Percentiles rank a stretch among this genome's conserved stretches.
Conservation (phyloP, 2,329 filamentous ascomycete species). For the Chrysoporthe puriensis region DNA sequence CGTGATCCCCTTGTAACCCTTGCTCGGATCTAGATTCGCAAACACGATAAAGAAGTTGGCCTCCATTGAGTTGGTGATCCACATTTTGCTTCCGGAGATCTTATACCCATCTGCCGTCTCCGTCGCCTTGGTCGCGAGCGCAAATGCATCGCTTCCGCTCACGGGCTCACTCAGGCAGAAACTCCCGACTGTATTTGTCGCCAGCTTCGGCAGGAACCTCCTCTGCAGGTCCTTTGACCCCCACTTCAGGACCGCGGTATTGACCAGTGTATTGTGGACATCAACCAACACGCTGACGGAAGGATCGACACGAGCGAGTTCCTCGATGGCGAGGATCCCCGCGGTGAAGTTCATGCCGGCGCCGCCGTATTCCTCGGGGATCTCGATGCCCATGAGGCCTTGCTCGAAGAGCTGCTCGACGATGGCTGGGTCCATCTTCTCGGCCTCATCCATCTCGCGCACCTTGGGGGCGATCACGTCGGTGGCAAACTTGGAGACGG, state of each 20-base stretch:
- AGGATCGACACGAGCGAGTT: slow-evolving; percentile 90
- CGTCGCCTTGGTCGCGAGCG: slow-evolving; percentile 85
- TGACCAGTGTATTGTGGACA: slow-evolving; percentile 97
- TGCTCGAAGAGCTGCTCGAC: slow-evolving; percentile 97
- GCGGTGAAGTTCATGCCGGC: slow-evolving; percentile 99
- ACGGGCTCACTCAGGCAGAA: slow-evolving; percentile 93
- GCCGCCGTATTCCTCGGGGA: slow-evolving; percentile 94
- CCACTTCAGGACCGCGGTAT: slow-evolving; percentile 88
- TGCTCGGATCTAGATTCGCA: slow-evolving; percentile 88
- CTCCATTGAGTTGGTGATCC: slow-evolving; percentile 98
- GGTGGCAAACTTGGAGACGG: slow-evolving; percentile 87
- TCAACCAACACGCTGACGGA: slow-evolving; percentile 94
- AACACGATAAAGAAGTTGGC: slow-evolving; percentile 97
- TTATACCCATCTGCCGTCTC: slow-evolving; percentile 83
- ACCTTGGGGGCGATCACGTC: slow-evolving; percentile 89
- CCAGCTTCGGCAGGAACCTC: slow-evolving; percentile 86
- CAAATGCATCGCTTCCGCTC: slow-evolving; percentile 94
- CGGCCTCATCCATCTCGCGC: slow-evolving; percentile 96
- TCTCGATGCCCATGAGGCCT: slow-evolving; percentile 95
- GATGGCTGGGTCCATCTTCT: slow-evolving; percentile 85
- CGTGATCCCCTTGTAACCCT: slow-evolving; percentile 96
- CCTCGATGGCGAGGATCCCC: slow-evolving; percentile 95
- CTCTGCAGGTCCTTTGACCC: slow-evolving; percentile 77
- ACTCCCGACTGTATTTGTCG: slow-evolving; percentile 86
- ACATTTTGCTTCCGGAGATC: slow-evolving; percentile 96